phyloP scores from a whole-genome alignment of 306 rosid species.

The barrel medic (Medicago truncatula) region DNA sequence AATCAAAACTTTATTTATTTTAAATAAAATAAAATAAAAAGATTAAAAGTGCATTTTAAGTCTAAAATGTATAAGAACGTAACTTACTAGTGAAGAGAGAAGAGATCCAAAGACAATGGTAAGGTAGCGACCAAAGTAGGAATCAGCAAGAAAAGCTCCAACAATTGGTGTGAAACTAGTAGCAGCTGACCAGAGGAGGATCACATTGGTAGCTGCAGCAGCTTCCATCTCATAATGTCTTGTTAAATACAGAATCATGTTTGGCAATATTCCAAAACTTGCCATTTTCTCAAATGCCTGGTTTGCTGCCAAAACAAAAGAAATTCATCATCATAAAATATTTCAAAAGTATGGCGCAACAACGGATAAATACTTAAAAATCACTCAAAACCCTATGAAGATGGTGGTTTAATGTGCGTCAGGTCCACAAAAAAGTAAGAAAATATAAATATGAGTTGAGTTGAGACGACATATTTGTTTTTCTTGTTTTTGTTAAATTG shows the following conservation, averaged over 20 bases:
- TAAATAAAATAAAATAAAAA: no score
- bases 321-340: no score
- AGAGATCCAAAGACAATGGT: conserved; percentile 27
- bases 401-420: no score
- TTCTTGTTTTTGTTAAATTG: no score
- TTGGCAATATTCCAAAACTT: not conserved
- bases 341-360: no score
- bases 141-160: conserved; percentile 23
- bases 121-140: conserved; percentile 22
- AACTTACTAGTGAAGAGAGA: conserved; percentile 13
- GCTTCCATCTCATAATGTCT: conserved; percentile 21
- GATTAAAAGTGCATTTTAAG: no score
- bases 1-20: no score
- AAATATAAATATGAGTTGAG: no score
- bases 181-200: not conserved
- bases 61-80: not conserved
- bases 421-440: no score
- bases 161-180: conserved; percentile 15
- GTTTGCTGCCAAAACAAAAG: not conserved
- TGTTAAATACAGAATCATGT: conserved; percentile 17
- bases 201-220: not conserved
- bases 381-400: no score
- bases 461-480: no score
- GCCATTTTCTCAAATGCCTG: conserved; percentile 17
- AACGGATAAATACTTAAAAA: no score